phyloP scores from a whole-genome alignment of 2,329 filamentous ascomycete genomes.

The Teratosphaeria viscida region DNA sequence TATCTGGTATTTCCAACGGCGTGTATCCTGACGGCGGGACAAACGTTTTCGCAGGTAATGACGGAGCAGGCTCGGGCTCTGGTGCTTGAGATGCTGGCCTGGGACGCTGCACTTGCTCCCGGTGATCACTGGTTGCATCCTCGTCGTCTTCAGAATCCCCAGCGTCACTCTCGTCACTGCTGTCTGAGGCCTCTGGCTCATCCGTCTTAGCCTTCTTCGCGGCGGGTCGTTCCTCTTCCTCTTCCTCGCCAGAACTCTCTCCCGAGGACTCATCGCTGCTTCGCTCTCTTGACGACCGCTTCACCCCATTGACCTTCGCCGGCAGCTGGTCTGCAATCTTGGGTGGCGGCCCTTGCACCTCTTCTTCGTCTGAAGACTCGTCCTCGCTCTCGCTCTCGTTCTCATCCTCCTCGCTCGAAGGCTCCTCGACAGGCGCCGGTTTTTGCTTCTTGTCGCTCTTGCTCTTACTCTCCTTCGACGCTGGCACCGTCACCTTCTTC shows the following conservation, averaged over 20 bases:
- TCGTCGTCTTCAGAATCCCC: constrained; percentile 1
- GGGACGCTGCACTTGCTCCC: too few species aligned
- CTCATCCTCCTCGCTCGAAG: constrained; percentile 6
- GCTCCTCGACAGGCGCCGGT: not conserved
- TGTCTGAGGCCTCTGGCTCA: constrained; percentile 1
- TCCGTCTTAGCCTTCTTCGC: constrained; percentile 9
- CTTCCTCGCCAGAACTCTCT: constrained; percentile 7
- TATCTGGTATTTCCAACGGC: constrained; percentile 37
- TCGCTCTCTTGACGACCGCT: constrained; percentile 14
- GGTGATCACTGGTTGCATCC: not conserved
- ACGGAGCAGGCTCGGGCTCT: constrained; percentile 2
- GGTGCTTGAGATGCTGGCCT: not conserved
- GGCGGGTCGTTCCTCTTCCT: constrained; percentile 1
- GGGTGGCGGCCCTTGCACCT: not conserved
- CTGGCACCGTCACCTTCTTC: constrained; percentile 17
- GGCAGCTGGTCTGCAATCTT: constrained; percentile 4
- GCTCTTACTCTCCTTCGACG: constrained; percentile 3
- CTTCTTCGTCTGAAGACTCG: not conserved
- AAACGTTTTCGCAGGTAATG: constrained; percentile 15
- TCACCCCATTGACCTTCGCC: constrained; percentile 20
- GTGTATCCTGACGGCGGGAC: constrained; percentile 36
- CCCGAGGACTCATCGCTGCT: constrained; percentile 5
- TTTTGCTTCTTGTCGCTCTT: constrained; percentile 1
- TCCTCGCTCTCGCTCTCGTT: constrained; percentile 1
- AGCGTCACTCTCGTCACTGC: not conserved